These are phyloP conservation scores for Sporothrix brunneoviolacea DNA, from an alignment of 2,329 filamentous ascomycete species.

Conservation along the genomic window DNA sequence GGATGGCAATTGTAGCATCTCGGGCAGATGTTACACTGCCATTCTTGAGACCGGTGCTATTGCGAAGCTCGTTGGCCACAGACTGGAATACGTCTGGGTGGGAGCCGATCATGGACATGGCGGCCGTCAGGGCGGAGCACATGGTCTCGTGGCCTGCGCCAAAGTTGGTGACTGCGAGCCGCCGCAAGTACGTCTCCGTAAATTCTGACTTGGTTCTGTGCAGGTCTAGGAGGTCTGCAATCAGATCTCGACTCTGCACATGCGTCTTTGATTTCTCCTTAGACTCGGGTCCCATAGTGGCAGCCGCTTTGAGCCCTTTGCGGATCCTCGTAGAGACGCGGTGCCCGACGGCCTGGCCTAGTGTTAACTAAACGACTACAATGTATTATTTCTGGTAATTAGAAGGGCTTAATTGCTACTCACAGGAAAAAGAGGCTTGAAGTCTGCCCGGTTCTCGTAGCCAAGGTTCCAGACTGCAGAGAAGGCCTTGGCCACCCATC, in stretches of 20 bases:
- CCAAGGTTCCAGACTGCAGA: slow-evolving; percentile 38
- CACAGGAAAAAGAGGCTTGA: slow-evolving; percentile 45
- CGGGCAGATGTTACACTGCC: slow-evolving; percentile 21
- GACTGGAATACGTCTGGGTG: slow-evolving; percentile 27
- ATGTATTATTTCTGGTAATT: too few species aligned
- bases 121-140: slow-evolving; percentile 44
- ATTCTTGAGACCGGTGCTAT: not conserved
- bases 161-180: slow-evolving; percentile 49
- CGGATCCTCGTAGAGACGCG: slow-evolving; percentile 8
- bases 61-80: slow-evolving; percentile 27
- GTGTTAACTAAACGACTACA: not conserved
- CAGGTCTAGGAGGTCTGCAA: slow-evolving; percentile 40
- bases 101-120: slow-evolving; percentile 40
- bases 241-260: slow-evolving; percentile 31
- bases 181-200: slow-evolving; percentile 40
- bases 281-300: not conserved
- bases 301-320: not conserved
- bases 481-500: slow-evolving; percentile 32
- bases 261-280: not conserved
- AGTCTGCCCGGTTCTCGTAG: slow-evolving; percentile 36
- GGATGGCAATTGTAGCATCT: slow-evolving; percentile 20
- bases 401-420: slow-evolving; percentile 14
- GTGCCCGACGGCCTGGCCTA: slow-evolving; percentile 5
- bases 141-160: slow-evolving; percentile 50
- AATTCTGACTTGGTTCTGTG: slow-evolving; percentile 41